Conservation (phyloP, 192 early-diverging fungal species). For the Coemansia sp. region DNA sequence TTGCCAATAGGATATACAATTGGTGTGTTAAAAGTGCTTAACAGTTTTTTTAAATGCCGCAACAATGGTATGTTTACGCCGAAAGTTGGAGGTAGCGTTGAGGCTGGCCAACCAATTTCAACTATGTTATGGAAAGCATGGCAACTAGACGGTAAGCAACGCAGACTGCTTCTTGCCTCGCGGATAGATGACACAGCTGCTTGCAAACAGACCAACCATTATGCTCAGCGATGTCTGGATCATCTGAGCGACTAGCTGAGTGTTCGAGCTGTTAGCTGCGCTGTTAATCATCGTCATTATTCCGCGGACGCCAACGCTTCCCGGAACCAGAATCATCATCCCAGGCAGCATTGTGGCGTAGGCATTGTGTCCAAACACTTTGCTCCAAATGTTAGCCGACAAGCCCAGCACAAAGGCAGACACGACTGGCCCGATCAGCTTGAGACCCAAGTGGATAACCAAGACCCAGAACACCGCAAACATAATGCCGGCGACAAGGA, state of each 20-base stretch:
- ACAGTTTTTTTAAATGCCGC: no score
- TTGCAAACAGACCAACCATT: conserved; percentile 62
- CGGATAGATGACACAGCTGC: conserved; percentile 57
- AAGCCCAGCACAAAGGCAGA: conserved; percentile 74
- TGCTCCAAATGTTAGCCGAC: conserved; percentile 68
- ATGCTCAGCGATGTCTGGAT: conserved; percentile 60
- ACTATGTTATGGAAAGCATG: not conserved
- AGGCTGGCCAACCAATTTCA: not conserved
- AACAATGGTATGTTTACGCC: no score
- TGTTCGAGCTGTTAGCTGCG: conserved; percentile 31
- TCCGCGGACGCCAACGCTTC: conserved; percentile 64
- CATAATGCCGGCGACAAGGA: conserved; percentile 60
- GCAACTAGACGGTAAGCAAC: conserved; percentile 31
- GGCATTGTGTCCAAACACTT: conserved; percentile 57
- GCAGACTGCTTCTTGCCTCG: conserved; percentile 46
- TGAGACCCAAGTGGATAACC: conserved; percentile 52
- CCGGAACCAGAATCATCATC: conserved; percentile 78
- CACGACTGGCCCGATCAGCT: conserved; percentile 57
- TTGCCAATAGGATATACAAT: not conserved
- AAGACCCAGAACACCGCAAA: conserved; percentile 62
- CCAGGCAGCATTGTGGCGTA: conserved; percentile 76
- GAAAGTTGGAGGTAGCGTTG: no score
- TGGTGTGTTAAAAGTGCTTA: no score
- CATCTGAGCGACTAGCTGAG: conserved; percentile 49
- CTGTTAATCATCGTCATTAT: conserved; percentile 59